phyloP scores from a whole-genome alignment of 768 basidiomycete genomes.

The Termitomyces sp. region DNA sequence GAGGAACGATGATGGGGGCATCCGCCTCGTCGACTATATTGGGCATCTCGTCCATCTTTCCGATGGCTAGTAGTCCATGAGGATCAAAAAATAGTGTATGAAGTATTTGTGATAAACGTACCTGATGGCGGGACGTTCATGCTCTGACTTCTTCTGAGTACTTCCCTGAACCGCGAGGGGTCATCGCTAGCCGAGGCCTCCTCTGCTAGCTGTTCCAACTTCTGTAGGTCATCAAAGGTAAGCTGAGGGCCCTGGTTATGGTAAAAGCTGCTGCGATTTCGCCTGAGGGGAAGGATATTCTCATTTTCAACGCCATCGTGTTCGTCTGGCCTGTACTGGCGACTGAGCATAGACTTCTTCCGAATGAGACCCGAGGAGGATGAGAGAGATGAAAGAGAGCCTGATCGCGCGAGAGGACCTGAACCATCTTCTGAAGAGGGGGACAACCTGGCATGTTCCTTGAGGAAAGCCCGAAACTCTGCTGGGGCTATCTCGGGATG shows the following conservation, averaged over 20 bases:
- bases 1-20: conserved; percentile 86
- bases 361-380: conserved; percentile 59
- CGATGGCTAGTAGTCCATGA: conserved; percentile 45
- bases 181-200: conserved; percentile 84
- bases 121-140: conserved; percentile 83
- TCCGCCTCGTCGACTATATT: conserved; percentile 80
- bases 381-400: conserved; percentile 37
- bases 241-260: conserved; percentile 76
- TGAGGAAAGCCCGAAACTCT: conserved; percentile 93
- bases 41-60: conserved; percentile 63
- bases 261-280: conserved; percentile 67
- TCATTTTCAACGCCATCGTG: conserved; percentile 74
- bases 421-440: conserved; percentile 48
- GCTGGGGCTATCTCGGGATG: conserved; percentile 98
- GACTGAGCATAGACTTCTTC: conserved; percentile 90
- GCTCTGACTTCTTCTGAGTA: conserved; percentile 83
- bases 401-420: conserved; percentile 34
- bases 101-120: conserved; percentile 39
- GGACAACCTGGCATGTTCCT: conserved; percentile 78
- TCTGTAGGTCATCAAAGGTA: conserved; percentile 92
- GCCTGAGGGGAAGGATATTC: conserved; percentile 60
- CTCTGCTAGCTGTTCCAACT: conserved; percentile 88
- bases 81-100: conserved; percentile 11
- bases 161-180: conserved; percentile 72
- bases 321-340: conserved; percentile 84